Base-by-base conservation (phyloP, 2,329 filamentous ascomycete genomes). In the Helotiales sp. region DNA sequence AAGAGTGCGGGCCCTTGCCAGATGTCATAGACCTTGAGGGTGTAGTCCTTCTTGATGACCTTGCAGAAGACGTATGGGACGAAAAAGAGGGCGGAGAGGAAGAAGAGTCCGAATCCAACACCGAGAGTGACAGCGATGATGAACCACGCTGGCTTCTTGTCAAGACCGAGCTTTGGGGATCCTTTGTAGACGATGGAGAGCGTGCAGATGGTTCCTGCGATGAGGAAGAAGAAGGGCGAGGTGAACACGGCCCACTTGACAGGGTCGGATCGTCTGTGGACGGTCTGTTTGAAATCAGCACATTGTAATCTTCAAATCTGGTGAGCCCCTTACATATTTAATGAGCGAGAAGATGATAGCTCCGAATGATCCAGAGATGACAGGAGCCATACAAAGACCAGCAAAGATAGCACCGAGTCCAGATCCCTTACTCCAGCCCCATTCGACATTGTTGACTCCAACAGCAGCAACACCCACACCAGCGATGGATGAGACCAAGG, bases 171-270 rank as follows among this genome's bases (percentile, higher is more conserved):
- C 67, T 83, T 88, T 26, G 91, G 90, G 10, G 91, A 92, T 34
- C 91, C 91, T 84, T 93, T 93, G 85, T 92, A 93, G 72, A 93
- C 91, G 73, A 94, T 88, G 50, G 89, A 92, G 5, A 94, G 83
- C 0, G 91, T 91, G 80, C 90, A 92, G 74, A 93, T 80, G 66
- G 89, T 92, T 64, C 84, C 89, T 64, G 91, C 90, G 67, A 93
- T 86, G 64, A 93, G 86, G 84, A 93, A 93, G 82, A 89, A 93
- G 80, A 91, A 87, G 10, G 91, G 91, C 1, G 90, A 89, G 61
- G 86, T 89, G 80, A 84, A 93, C 63, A 93, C 86, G 28, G 91
- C 90, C 90, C 89, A 92, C 6, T 83, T 85, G 2, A 92, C 83
- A 6, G 91, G 90, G 78, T 92, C 88, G 79, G 85, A 88, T 77